Percentiles rank a stretch among this genome's conserved stretches.
Conservation (phyloP, 2,329 filamentous ascomycete species). For the Nothopassalora personata region DNA sequence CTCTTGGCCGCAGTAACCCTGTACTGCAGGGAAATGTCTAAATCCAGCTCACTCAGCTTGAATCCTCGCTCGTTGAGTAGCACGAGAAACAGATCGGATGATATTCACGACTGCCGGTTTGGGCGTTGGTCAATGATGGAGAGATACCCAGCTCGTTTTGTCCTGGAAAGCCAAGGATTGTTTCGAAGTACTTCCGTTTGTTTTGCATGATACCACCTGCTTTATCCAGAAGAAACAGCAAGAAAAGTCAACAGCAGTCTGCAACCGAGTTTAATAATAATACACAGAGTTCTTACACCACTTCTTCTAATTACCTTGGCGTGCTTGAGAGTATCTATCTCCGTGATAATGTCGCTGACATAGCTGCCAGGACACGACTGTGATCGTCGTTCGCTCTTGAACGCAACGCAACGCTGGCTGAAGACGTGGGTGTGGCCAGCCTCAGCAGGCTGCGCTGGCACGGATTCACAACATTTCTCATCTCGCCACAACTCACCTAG, state of each 20-base stretch:
- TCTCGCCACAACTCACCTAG: no score
- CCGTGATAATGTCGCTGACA: no score
- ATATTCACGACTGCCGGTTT: slow-evolving; percentile 18
- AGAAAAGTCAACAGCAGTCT: slow-evolving; percentile 3
- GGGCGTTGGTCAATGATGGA: slow-evolving; percentile 19
- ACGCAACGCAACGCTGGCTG: no score
- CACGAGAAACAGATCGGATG: slow-evolving; percentile 10
- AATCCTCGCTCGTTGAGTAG: slow-evolving; percentile 5
- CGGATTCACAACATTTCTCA: no score
- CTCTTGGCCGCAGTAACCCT: slow-evolving; percentile 40
- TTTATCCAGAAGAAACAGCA: slow-evolving; percentile 11
- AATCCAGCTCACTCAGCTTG: slow-evolving; percentile 4
- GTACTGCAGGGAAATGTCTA: slow-evolving; percentile 39
- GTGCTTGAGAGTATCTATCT: no score
- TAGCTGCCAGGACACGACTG: no score
- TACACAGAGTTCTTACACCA: neutral
- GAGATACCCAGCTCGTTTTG: slow-evolving; percentile 21
- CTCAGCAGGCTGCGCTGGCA: no score
- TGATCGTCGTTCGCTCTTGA: no score
- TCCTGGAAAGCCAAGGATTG: slow-evolving; percentile 14
- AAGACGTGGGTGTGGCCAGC: no score
- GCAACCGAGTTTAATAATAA: slow-evolving; percentile 2
- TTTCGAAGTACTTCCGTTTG: slow-evolving; percentile 7
- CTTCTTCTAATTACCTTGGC: neutral
- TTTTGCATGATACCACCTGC: slow-evolving; percentile 27